These are phyloP conservation scores for Ceratobasidium sp. DNA, from an alignment of 1,284 basidiomycete genomes.

Conservation along the genomic window DNA sequence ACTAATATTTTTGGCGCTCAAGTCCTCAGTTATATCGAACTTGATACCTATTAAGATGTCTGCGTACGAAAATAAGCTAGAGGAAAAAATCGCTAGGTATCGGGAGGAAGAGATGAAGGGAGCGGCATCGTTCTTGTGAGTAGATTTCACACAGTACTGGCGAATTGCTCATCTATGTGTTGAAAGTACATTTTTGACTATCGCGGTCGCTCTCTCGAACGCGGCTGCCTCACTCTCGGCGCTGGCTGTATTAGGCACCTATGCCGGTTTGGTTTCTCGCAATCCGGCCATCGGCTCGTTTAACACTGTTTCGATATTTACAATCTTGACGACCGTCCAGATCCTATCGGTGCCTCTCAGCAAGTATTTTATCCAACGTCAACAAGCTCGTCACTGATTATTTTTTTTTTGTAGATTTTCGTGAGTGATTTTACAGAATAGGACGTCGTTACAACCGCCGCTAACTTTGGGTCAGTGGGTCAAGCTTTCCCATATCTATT, in stretches of 20 bases:
- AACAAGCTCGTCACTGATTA: not conserved
- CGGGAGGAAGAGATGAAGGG: conserved; percentile 43
- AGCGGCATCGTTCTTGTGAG: conserved; percentile 45
- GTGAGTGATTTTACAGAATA: not conserved
- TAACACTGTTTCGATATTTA: conserved; percentile 43
- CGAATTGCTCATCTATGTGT: not conserved
- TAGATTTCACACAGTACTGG: not conserved
- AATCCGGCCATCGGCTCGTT: not conserved
- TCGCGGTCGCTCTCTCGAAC: conserved; percentile 43
- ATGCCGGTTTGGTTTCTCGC: conserved; percentile 35
- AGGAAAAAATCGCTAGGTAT: conserved; percentile 28
- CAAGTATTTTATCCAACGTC: not conserved
- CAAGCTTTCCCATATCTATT: conserved; percentile 51
- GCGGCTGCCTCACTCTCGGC: conserved; percentile 24
- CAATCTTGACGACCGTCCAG: conserved; percentile 45
- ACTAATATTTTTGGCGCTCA: conserved; percentile 38
- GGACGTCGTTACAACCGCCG: not conserved
- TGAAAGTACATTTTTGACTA: conserved; percentile 12
- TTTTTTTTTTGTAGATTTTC: conserved; percentile 1
- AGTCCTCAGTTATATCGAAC: conserved; percentile 45
- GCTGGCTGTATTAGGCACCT: conserved; percentile 44
- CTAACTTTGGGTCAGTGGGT: conserved; percentile 45
- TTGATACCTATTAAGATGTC: conserved; percentile 48
- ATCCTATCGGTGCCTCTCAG: conserved; percentile 28
- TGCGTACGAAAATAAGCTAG: conserved; percentile 45